phyloP scores from a whole-genome alignment of 345 rosid species.

The Lumnitzera racemosa region DNA sequence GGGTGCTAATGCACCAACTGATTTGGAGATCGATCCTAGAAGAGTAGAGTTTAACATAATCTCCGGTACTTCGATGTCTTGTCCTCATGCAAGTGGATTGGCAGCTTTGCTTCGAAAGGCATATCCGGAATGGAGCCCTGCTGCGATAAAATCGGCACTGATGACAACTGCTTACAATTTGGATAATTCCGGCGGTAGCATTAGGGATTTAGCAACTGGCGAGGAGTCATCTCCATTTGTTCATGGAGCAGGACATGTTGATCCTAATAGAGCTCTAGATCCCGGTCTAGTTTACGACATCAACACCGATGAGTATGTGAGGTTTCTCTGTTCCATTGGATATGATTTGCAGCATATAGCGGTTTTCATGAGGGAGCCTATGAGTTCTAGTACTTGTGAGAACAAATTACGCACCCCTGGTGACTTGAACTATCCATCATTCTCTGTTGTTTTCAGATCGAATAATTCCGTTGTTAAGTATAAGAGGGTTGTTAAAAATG shows the following conservation, averaged over 20 bases:
- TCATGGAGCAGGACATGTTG: slow-evolving; percentile 83
- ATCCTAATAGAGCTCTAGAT: slow-evolving; percentile 67
- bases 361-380: slow-evolving; percentile 46
- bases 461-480: slow-evolving; percentile 29
- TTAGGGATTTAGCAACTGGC: slow-evolving; percentile 70
- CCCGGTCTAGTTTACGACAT: slow-evolving; percentile 82
- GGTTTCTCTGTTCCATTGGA: slow-evolving; percentile 84
- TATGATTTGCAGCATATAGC: slow-evolving; percentile 43
- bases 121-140: slow-evolving; percentile 64
- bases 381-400: slow-evolving; percentile 26
- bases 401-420: slow-evolving; percentile 36
- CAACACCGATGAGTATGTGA: slow-evolving; percentile 32
- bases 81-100: slow-evolving; percentile 81
- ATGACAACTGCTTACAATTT: slow-evolving; percentile 66
- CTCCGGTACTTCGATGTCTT: slow-evolving; percentile 89
- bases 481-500: slow-evolving; percentile 60
- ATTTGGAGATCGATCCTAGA: slow-evolving; percentile 52
- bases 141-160: slow-evolving; percentile 62
- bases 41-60: slow-evolving; percentile 61
- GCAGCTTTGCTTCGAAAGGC: slow-evolving; percentile 66
- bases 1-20: slow-evolving; percentile 47
- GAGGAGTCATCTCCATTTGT: slow-evolving; percentile 54
- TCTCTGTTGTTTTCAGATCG: slow-evolving; percentile 46
- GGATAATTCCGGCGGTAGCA: slow-evolving; percentile 56
- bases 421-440: slow-evolving; percentile 66